Conservation (phyloP, 2,329 filamentous ascomycete genomes). For the Aspergillus awamori region DNA sequence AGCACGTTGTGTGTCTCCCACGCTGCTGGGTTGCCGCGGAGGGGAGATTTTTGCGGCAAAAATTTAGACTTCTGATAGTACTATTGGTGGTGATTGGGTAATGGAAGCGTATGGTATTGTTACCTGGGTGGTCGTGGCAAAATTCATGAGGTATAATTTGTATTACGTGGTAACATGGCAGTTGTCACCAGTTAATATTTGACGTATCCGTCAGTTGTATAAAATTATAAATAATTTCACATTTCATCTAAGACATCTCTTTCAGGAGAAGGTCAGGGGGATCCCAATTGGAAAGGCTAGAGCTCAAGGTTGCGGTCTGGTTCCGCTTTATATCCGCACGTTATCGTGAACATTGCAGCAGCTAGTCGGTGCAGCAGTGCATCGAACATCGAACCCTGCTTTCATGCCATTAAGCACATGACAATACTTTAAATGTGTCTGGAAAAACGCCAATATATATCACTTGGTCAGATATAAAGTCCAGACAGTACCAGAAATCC, state of each 20-base stretch:
- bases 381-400: background rate
- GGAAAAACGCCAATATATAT: no score
- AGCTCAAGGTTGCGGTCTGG: no score
- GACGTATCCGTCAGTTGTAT: no score
- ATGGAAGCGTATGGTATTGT: slow-evolving; percentile 14
- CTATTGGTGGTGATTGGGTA: slow-evolving; percentile 6
- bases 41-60: slow-evolving; percentile 4
- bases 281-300: no score
- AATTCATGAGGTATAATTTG: background rate
- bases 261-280: no score
- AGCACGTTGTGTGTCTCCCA: slow-evolving; percentile 5
- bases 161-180: background rate
- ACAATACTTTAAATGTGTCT: background rate
- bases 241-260: no score
- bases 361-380: no score
- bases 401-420: background rate
- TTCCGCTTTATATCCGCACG: no score
- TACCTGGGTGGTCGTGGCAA: background rate
- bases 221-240: no score
- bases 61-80: slow-evolving; percentile 11
- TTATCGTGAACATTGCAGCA: no score
- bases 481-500: background rate
- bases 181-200: no score
- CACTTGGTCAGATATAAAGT: background rate
- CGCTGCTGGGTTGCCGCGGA: background rate